Evolutionary conservation across 2,329 filamentous ascomycete genomes (phyloP).

Genomic region (Daldinia eschscholtzii): DNA sequence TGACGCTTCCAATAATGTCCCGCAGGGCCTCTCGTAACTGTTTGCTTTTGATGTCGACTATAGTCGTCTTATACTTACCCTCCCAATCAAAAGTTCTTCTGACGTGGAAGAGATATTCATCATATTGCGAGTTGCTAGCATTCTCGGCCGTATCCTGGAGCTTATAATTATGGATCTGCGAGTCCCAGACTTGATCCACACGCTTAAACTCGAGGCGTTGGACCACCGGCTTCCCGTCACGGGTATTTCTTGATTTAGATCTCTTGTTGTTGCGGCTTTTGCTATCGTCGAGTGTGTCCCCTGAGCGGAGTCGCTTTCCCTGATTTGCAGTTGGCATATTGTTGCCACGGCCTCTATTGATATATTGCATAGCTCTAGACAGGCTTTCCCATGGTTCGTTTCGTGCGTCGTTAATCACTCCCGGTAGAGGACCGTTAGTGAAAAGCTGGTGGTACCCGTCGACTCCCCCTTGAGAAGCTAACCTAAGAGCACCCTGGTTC

Average conservation of each 20-base stretch:
- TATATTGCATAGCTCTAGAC: slow-evolving; percentile 6
- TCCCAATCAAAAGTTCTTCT: slow-evolving; percentile 86
- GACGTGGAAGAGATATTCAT: slow-evolving; percentile 86
- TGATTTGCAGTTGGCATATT: neutral
- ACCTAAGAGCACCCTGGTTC: slow-evolving; percentile 17
- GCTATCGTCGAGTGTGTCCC: slow-evolving; percentile 10
- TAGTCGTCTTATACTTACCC: slow-evolving; percentile 78
- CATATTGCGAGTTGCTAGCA: slow-evolving; percentile 68
- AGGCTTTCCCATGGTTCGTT: slow-evolving; percentile 9
- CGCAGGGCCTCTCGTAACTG: slow-evolving; percentile 77
- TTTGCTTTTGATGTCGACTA: slow-evolving; percentile 89
- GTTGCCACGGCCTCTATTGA: slow-evolving; percentile 3
- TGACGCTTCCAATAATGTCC: slow-evolving; percentile 80
- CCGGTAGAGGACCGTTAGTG: neutral
- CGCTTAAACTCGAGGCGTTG: slow-evolving; percentile 60
- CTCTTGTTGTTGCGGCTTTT: slow-evolving; percentile 14
- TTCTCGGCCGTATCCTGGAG: slow-evolving; percentile 67
- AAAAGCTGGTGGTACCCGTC: neutral
- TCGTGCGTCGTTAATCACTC: neutral
- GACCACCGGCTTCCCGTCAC: slow-evolving; percentile 44
- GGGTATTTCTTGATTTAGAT: slow-evolving; percentile 23
- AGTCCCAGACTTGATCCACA: slow-evolving; percentile 68
- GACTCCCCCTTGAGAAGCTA: neutral
- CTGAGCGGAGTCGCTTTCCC: slow-evolving; percentile 11
- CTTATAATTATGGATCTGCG: slow-evolving; percentile 63